These are phyloP conservation scores for Xylaria curta DNA, from an alignment of 495 filamentous ascomycete genomes.

Conservation along the genomic window DNA sequence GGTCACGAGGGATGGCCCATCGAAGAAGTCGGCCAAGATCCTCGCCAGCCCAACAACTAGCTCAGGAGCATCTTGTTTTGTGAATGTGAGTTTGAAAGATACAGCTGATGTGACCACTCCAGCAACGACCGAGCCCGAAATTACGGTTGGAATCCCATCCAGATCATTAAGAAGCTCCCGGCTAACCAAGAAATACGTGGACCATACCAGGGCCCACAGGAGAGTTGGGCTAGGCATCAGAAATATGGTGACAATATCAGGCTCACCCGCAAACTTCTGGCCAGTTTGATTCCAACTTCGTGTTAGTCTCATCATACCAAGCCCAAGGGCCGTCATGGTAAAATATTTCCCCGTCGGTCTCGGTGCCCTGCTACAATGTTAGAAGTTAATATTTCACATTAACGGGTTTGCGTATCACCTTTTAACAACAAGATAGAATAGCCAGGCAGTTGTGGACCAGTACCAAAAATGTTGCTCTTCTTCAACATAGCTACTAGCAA, in stretches of 20 bases:
- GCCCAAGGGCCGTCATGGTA: constrained; percentile 33
- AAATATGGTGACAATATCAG: constrained; percentile 78
- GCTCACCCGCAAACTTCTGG: constrained; percentile 87
- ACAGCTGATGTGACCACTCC: constrained; percentile 64
- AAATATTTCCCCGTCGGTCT: constrained; percentile 18
- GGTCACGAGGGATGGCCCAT: constrained; percentile 54
- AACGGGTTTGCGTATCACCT: constrained; percentile 27
- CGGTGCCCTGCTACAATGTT: constrained; percentile 27
- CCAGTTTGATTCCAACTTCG: constrained; percentile 95
- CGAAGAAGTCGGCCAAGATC: constrained; percentile 49
- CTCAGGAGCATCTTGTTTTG: constrained; percentile 83
- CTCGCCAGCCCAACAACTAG: constrained; percentile 64
- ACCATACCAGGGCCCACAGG: constrained; percentile 77
- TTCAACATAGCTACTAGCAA: constrained; percentile 95
- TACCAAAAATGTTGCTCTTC: constrained; percentile 99
- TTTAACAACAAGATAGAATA: constrained; percentile 67
- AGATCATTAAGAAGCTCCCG: constrained; percentile 45
- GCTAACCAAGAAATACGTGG: constrained; percentile 65
- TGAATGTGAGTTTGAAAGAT: constrained; percentile 86
- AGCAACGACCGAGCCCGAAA: constrained; percentile 36
- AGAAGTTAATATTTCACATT: neutral
- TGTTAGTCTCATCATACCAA: constrained; percentile 65
- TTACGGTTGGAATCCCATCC: constrained; percentile 39
- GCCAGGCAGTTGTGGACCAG: constrained; percentile 82
- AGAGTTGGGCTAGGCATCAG: constrained; percentile 64